Evolutionary conservation across 176 grass and related monocot genomes (phyloP).

Genomic region (Elaeis guineensis): DNA sequence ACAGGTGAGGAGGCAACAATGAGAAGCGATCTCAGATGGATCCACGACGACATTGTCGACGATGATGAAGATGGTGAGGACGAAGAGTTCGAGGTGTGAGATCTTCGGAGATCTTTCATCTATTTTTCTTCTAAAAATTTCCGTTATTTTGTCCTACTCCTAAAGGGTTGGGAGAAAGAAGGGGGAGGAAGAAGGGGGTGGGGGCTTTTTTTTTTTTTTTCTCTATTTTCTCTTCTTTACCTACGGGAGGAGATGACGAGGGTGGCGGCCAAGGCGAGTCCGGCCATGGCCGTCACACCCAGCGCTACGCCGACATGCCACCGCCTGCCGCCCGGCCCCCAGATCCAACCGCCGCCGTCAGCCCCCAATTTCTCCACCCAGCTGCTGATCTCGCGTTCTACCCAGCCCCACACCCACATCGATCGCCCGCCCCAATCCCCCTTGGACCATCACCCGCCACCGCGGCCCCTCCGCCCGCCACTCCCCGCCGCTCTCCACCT

Average conservation of each 20-base stretch:
- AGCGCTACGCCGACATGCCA: slow-evolving; percentile 22
- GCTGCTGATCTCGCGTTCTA: slow-evolving; percentile 3
- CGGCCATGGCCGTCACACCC: slow-evolving; percentile 23
- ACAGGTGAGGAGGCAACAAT: slow-evolving; percentile 38
- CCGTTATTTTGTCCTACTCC: too few relatives aligned
- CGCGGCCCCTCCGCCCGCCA: too few relatives aligned
- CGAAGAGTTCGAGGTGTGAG: slow-evolving; percentile 54
- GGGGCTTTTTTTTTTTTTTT: background rate
- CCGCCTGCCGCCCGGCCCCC: background rate
- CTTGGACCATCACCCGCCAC: background rate
- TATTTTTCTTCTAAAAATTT: background rate
- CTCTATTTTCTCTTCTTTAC: slow-evolving; percentile 14
- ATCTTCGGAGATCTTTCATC: slow-evolving; percentile 90
- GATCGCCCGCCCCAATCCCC: background rate
- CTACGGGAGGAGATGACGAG: slow-evolving; percentile 23
- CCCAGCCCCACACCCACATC: slow-evolving; percentile 17
- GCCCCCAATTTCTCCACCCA: background rate
- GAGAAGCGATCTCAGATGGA: slow-evolving; percentile 86
- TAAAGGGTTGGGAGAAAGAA: background rate
- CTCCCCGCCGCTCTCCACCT: background rate
- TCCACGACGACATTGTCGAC: slow-evolving; percentile 75
- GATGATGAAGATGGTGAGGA: slow-evolving; percentile 56
- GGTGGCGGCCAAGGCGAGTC: slow-evolving; percentile 22
- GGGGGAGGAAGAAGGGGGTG: background rate
- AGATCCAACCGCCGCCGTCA: background rate